phyloP scores from a whole-genome alignment of 2,329 filamentous ascomycete species.

The Albophoma yamanashiensis region DNA sequence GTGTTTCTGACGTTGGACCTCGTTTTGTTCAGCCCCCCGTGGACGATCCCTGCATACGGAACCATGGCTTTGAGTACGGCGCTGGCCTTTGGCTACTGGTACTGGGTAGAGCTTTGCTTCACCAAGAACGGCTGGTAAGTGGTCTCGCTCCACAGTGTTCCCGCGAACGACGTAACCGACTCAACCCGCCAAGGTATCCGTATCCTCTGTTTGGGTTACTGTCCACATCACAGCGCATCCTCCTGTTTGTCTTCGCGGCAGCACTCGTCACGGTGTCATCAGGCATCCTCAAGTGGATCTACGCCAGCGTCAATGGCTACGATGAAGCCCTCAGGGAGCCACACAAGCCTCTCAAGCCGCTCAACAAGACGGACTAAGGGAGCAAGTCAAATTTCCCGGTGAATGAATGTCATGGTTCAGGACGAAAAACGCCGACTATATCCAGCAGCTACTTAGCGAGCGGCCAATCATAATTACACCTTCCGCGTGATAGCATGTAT shows the following conservation, averaged over 20 bases:
- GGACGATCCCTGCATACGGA: constrained; percentile 51
- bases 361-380: constrained; percentile 19
- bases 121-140: constrained; percentile 53
- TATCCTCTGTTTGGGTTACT: constrained; percentile 75
- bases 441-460: background rate
- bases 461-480: background rate
- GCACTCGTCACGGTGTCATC: constrained; percentile 63
- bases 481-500: background rate
- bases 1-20: constrained; percentile 55
- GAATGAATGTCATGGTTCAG: background rate
- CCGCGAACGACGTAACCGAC: background rate
- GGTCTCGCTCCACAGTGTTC: background rate
- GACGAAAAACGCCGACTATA: background rate
- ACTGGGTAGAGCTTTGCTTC: constrained; percentile 66
- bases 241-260: constrained; percentile 61
- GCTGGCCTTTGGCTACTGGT: constrained; percentile 61
- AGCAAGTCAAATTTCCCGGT: background rate
- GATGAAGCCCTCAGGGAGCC: constrained; percentile 20
- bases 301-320: constrained; percentile 55
- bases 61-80: constrained; percentile 46
- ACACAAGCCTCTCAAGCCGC: constrained; percentile 16
- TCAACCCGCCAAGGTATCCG: constrained; percentile 50
- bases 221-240: constrained; percentile 51
- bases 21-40: constrained; percentile 60
- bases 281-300: constrained; percentile 55